These are phyloP conservation scores for Venturia carpophila DNA, from an alignment of 2,329 filamentous ascomycete species.

Conservation along the genomic window DNA sequence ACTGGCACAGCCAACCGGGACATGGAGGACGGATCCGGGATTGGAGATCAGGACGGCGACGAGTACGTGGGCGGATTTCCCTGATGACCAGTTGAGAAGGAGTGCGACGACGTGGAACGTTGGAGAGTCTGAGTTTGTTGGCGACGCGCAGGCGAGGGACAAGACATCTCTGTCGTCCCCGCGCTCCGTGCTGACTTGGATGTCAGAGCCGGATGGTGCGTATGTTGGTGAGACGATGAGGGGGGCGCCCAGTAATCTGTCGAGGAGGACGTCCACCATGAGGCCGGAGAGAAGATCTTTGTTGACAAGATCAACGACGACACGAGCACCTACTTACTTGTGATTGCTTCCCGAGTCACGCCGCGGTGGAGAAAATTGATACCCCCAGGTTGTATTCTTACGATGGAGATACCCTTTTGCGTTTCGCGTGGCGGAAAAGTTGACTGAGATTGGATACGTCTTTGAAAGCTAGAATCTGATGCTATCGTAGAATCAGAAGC, in stretches of 20 bases:
- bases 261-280: neutral
- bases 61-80: neutral
- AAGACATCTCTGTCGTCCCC: neutral
- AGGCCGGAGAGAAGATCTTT: neutral
- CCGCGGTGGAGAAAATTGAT: neutral
- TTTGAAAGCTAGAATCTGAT: neutral
- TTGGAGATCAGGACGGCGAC: slow-evolving; percentile 3
- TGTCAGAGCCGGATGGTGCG: neutral
- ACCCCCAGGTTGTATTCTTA: neutral
- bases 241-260: neutral
- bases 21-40: slow-evolving; percentile 1
- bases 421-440: neutral
- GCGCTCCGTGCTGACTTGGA: neutral
- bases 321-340: neutral
- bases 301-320: neutral
- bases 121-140: neutral
- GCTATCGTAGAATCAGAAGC: neutral
- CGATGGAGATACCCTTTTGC: neutral
- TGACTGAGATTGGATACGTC: neutral
- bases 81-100: neutral
- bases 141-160: neutral
- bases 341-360: neutral
- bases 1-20: neutral
- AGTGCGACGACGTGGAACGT: neutral
- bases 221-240: neutral